Conservation (phyloP, 2,329 filamentous ascomycete genomes). For the Bipolaris oryzae region DNA sequence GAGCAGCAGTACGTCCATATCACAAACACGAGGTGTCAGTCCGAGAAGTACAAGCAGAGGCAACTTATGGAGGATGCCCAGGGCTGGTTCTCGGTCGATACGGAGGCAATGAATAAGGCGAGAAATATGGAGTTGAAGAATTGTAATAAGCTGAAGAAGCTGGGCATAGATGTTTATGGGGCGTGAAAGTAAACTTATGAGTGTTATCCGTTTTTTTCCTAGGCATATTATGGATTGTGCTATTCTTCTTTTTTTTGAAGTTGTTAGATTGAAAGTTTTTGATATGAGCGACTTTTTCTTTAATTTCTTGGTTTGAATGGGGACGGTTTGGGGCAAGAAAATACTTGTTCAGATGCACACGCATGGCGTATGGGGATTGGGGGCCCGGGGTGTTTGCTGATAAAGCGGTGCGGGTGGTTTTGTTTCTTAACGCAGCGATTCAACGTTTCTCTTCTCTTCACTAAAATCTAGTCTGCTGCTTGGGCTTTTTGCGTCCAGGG, state of each 20-base stretch:
- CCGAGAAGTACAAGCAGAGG: constrained; percentile 69
- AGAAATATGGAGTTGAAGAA: constrained; percentile 64
- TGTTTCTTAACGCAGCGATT: neutral
- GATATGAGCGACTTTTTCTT: neutral
- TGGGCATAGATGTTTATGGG: constrained; percentile 40
- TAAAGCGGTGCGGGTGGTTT: constrained; percentile 4
- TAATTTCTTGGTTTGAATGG: neutral
- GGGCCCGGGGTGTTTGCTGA: neutral
- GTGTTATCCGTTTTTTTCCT: too few relatives aligned
- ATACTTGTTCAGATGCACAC: constrained; percentile 6
- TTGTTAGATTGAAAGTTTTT: neutral
- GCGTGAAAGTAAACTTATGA: neutral
- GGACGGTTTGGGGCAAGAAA: neutral
- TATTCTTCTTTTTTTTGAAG: neutral
- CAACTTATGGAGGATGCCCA: constrained; percentile 76
- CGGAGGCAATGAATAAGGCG: constrained; percentile 77
- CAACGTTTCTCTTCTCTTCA: neutral
- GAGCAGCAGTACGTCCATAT: constrained; percentile 74
- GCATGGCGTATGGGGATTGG: constrained; percentile 8
- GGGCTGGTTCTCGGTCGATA: constrained; percentile 86
- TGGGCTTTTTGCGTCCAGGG: too few relatives aligned
- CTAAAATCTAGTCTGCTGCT: too few relatives aligned
- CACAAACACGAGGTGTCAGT: constrained; percentile 74
- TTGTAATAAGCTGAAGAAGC: constrained; percentile 62
- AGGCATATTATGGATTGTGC: too few relatives aligned